A percentile compares a stretch with the other conserved stretches of the same genome.
Evolutionary conservation across 305 asterid species (phyloP).

Genomic region (Ilex paraguariensis): DNA sequence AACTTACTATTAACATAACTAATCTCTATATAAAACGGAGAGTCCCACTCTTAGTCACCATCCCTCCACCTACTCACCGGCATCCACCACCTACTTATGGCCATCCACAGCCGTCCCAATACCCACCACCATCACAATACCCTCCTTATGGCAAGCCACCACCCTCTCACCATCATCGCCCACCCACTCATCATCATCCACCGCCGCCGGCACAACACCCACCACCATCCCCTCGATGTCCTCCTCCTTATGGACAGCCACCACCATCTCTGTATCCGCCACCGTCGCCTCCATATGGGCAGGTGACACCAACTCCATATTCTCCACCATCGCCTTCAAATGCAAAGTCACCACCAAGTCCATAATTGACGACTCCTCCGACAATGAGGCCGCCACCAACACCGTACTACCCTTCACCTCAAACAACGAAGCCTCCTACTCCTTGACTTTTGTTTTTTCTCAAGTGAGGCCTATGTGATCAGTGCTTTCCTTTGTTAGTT

Average conservation of each 20-base stretch:
- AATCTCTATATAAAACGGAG: no score
- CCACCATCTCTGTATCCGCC: slow-evolving; percentile 1
- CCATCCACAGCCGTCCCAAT: slow-evolving; percentile 1
- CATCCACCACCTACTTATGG: slow-evolving; percentile 4
- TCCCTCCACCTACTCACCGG: slow-evolving; percentile 11
- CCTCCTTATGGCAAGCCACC: neutral
- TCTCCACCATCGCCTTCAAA: no score
- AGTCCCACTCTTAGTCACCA: no score
- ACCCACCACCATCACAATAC: slow-evolving; percentile 1
- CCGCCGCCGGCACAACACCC: no score
- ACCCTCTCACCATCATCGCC: no score
- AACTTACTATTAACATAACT: no score
- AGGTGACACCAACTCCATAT: neutral
- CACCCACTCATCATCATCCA: no score
- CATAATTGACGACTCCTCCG: neutral
- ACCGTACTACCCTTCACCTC: slow-evolving; percentile 8
- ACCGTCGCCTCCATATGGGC: slow-evolving; percentile 4
- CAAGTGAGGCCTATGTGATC: no score
- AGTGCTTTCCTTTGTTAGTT: no score
- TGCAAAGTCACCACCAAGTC: neutral
- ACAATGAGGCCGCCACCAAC: slow-evolving; percentile 3
- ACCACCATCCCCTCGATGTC: no score
- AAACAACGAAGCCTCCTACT: neutral
- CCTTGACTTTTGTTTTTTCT: no score
- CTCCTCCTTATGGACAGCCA: neutral